phyloP scores from a whole-genome alignment of 2,329 filamentous ascomycete species.

The Xylariales sp. region DNA sequence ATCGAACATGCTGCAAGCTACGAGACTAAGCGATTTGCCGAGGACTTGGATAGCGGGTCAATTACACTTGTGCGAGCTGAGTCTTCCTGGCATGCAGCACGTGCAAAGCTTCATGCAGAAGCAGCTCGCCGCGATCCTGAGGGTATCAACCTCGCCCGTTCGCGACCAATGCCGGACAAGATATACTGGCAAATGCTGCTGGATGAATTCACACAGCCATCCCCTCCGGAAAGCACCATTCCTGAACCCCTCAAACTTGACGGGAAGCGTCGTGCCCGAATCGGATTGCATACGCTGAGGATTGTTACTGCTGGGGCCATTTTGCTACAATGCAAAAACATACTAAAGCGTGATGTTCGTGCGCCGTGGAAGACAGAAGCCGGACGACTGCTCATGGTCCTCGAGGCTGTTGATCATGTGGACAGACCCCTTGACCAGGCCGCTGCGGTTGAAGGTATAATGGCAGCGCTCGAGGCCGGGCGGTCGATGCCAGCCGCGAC shows the following conservation, averaged over 20 bases:
- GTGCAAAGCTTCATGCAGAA: conserved; percentile 61
- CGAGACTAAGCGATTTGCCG: conserved; percentile 67
- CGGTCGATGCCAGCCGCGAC: conserved; percentile 62
- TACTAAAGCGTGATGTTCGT: conserved; percentile 76
- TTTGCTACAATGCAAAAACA: conserved; percentile 74
- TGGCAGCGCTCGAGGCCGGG: conserved; percentile 58
- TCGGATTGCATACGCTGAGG: conserved; percentile 53
- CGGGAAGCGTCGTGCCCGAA: conserved; percentile 53
- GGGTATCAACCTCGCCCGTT: conserved; percentile 55
- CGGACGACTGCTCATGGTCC: conserved; percentile 62
- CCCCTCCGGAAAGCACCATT: conserved; percentile 48
- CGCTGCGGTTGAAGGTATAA: conserved; percentile 53
- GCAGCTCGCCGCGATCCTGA: conserved; percentile 65
- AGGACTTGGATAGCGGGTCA: conserved; percentile 54
- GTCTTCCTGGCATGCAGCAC: conserved; percentile 61
- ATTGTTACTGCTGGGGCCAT: conserved; percentile 73
- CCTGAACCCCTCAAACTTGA: conserved; percentile 75
- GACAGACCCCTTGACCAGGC: conserved; percentile 39
- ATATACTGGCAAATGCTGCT: conserved; percentile 74
- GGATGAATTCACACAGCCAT: conserved; percentile 67
- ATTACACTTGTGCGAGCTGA: conserved; percentile 57
- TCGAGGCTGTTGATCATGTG: conserved; percentile 49
- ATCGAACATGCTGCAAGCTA: conserved; percentile 69
- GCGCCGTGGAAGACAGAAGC: conserved; percentile 74
- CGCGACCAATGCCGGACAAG: conserved; percentile 61